phyloP scores from a whole-genome alignment of 2,329 filamentous ascomycete species.

The Diaporthe australafricana region DNA sequence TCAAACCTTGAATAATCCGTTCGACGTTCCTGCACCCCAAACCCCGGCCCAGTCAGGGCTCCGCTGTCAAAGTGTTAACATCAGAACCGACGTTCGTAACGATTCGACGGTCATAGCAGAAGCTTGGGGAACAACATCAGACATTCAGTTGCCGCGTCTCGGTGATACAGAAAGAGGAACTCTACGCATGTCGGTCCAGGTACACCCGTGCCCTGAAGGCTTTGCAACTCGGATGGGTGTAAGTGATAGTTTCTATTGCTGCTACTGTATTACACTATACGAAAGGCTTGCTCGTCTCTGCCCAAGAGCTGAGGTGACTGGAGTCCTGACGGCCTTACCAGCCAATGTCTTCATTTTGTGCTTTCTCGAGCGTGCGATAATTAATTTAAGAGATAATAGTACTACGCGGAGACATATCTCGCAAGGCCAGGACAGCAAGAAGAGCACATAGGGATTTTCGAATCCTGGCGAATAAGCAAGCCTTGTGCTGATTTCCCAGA shows the following conservation, averaged over 20 bases:
- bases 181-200: slow-evolving; percentile 6
- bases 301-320: neutral
- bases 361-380: neutral
- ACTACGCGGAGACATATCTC: slow-evolving; percentile 8
- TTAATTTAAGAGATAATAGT: neutral
- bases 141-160: neutral
- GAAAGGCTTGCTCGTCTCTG: neutral
- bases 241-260: neutral
- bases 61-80: neutral
- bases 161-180: neutral
- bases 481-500: neutral
- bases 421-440: neutral
- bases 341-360: neutral
- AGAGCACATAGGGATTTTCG: neutral
- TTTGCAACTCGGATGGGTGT: neutral
- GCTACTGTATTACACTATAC: neutral
- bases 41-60: neutral
- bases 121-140: neutral
- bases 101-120: neutral
- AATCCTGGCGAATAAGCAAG: neutral
- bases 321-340: neutral
- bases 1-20: too few relatives aligned
- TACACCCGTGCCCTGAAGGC: neutral
- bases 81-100: neutral
- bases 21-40: neutral